Percentiles rank a stretch among this genome's conserved stretches.
Conservation (phyloP, 31 red algal genomes). For the Asparagopsis taxiformis region DNA sequence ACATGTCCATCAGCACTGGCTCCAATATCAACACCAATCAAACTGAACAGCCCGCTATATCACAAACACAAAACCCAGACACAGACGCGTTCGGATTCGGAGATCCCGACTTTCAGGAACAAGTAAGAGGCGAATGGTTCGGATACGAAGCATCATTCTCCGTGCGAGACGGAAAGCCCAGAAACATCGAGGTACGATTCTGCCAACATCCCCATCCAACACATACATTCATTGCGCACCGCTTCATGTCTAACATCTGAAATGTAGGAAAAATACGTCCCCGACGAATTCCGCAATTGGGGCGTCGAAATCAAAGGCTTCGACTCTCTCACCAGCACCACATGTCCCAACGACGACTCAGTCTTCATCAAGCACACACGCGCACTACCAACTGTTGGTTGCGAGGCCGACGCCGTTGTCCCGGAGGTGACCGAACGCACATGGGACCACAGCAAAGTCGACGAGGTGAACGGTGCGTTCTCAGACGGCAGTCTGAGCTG, state of each 20-base stretch:
- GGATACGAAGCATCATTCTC: constrained; percentile 48
- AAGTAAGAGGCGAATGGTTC: constrained; percentile 55
- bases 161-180: background rate
- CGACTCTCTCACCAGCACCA: constrained; percentile 48
- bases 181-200: constrained; percentile 18
- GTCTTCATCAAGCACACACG: constrained; percentile 49
- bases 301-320: constrained; percentile 51
- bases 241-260: background rate
- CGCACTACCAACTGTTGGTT: constrained; percentile 70
- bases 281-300: constrained; percentile 76
- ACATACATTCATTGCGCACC: constrained; percentile 6
- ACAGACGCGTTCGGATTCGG: constrained; percentile 1
- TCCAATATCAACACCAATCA: no score
- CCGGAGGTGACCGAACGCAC: constrained; percentile 27
- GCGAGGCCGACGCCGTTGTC: constrained; percentile 74
- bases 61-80: no score
- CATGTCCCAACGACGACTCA: background rate
- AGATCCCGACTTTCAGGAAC: constrained; percentile 1
- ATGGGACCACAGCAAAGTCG: background rate
- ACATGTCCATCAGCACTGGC: no score
- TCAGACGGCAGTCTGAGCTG: constrained; percentile 29
- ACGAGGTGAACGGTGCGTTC: constrained; percentile 22
- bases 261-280: constrained; percentile 52
- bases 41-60: no score
- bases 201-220: background rate